Base-by-base conservation (phyloP, 768 basidiomycete genomes). In the Peribolospora baueri region DNA sequence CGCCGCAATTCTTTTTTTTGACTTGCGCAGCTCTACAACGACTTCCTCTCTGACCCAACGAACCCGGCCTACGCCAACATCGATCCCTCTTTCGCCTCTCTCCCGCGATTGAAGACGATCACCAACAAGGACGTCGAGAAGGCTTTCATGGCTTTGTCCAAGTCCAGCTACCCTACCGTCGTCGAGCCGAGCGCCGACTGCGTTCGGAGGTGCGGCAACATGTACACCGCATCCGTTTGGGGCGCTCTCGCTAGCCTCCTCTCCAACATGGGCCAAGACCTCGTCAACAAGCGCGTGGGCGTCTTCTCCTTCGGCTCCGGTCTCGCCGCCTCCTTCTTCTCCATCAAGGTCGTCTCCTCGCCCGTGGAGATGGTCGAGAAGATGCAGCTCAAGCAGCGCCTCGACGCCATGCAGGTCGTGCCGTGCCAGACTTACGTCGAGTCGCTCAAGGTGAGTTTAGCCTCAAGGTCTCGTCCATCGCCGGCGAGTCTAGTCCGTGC, bases 261-360 rank as follows among this genome's bases (percentile, higher is more conserved):
- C 47, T 76, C 82, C 48, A 73, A 74, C 37, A 76, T 84, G 45
- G 77, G 79, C 62, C 79, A 84, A 5, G 73, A 77, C 60, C 72
- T 90, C 54, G 68, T 72, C 63, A 80, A 77, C 70, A 93, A 88
- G 74, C 80, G 88, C 38, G 73, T 91, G 65, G 81, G 79, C 62
- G 74, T 97, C 75, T 98, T 87, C 73, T 85, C 85, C n/a, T 98
- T 88, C 67, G 93, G 93, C 46, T 81, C 79, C 54, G 93, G 93
- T 51, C 84, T 86, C 60, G 90, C 93, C n/a, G 80, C 84, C 50
- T 81, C 79, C 57, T 93, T 95, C 81, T 98, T 80, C 74, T 78
- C 80, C 36, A 70, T 88, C 54, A 75, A 76, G 54, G 78, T 95
- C 63, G 82, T 81, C 73, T 88, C 87, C 56, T 83, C 87, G 64